Evolutionary conservation across 2,329 filamentous ascomycete genomes (phyloP).

Genomic region (Fusarium nurragi): DNA sequence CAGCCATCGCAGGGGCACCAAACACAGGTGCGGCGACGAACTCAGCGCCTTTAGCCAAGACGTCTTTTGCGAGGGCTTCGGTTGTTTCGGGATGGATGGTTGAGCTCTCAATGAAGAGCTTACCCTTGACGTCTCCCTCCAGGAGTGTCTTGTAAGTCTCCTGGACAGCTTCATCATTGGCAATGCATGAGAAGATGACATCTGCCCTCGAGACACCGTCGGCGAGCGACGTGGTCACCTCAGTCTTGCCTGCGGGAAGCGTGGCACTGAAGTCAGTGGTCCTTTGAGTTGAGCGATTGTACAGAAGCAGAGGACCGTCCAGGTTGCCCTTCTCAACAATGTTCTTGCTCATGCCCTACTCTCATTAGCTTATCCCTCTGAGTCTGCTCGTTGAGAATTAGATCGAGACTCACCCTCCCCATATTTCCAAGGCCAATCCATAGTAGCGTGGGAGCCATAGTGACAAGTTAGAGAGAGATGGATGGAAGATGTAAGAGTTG

Average conservation of each 20-base stretch:
- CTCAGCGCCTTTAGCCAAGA: conserved; percentile 68
- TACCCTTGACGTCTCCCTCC: conserved; percentile 65
- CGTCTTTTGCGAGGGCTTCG: conserved; percentile 67
- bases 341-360: conserved; percentile 84
- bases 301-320: conserved; percentile 76
- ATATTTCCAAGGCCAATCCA: conserved; percentile 91
- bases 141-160: conserved; percentile 68
- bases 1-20: conserved; percentile 75
- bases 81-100: conserved; percentile 88
- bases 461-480: not conserved
- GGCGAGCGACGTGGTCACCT: conserved; percentile 70
- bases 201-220: conserved; percentile 75
- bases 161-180: conserved; percentile 79
- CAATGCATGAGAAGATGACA: conserved; percentile 84
- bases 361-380: not conserved
- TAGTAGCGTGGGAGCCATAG: conserved; percentile 70
- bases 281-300: conserved; percentile 78
- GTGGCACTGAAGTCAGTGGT: conserved; percentile 69
- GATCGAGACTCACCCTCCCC: conserved; percentile 69
- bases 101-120: conserved; percentile 87
- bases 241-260: conserved; percentile 69
- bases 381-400: not conserved
- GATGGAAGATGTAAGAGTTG: not conserved
- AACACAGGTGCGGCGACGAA: conserved; percentile 81
- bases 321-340: conserved; percentile 80